Evolutionary conservation across 257 asterid species (phyloP), one percentile per base, ranked within the genome.

Genomic region (Rhazya stricta): DNA sequence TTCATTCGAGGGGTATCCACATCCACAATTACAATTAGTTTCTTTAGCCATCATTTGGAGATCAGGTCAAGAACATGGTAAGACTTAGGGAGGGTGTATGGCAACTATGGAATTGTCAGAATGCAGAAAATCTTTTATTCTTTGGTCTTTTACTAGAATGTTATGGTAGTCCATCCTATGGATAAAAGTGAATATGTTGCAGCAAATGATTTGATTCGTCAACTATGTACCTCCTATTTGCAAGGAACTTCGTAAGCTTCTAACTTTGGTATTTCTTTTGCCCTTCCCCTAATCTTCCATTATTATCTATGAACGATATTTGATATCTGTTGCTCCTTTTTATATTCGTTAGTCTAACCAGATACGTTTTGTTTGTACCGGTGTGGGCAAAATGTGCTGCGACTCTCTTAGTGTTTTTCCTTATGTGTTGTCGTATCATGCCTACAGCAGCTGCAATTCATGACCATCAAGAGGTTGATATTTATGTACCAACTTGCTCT

Each of bases 181-280:
- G 89, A 89, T 87, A 81, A 82, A 86, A 81, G 85, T 92, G 88
- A 80, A 84, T 88, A 74, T 88, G 76, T 88, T 91, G 93, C 98
- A 93, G 97, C 84, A 74, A 86, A 84, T 86, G 92, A 87, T 67
- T 84, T 71, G 81, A 83, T 90, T 76, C 79, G 81, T 50, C 90
- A 79, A 69, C 85, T 78, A 46, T 88, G 91, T 69, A 80, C 85
- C 79, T 82, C 87, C 84, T 91, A 85, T 80, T 81, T 93, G 95
- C 97, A 51, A 86, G 89, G 83, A 91, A 91, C 88, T 89, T 93
- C 75, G 98, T 93, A 83, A 88, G 98, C 88, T 79, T 79, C 72
- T 74, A 74, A n/a, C 21, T 71, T 73, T 76, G 74, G 74, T n/a
- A 54, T 78, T 32, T 51, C 56, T 60, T 68, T 36, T 73, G 12